Conservation (phyloP, 108 stramenopile genomes). For the Seminavis robusta region DNA sequence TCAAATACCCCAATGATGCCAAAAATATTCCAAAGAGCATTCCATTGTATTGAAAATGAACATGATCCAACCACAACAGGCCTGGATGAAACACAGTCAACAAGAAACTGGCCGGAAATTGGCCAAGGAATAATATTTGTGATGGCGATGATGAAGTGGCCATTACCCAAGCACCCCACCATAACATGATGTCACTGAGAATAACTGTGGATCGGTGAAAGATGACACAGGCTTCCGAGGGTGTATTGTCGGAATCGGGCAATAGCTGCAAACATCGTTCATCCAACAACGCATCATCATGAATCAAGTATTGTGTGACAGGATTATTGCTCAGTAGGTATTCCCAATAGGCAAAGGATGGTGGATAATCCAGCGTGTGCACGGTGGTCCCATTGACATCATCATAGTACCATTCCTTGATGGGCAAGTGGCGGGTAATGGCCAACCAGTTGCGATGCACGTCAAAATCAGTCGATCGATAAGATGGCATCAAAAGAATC, state of each 20-base stretch:
- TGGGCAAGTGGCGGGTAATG: conserved; percentile 71
- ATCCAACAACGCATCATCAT: conserved; percentile 26
- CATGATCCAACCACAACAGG: conserved; percentile 90
- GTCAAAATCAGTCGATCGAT: conserved; percentile 89
- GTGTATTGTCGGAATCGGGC: conserved; percentile 43
- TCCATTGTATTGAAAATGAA: conserved; percentile 97
- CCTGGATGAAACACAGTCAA: conserved; percentile 70
- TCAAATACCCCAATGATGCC: conserved; percentile 60
- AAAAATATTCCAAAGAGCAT: conserved; percentile 87
- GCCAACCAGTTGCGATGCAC: conserved; percentile 98
- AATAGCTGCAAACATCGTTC: conserved; percentile 60
- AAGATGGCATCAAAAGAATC: conserved; percentile 64
- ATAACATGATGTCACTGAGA: conserved; percentile 59
- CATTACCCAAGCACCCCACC: conserved; percentile 54
- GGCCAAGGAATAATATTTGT: conserved; percentile 7
- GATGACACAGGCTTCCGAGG: conserved; percentile 47
- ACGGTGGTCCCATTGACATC: conserved; percentile 67
- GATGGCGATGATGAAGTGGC: conserved; percentile 17
- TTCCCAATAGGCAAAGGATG: conserved; percentile 92
- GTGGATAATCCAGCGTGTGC: conserved; percentile 97
- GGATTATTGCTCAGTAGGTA: conserved; percentile 58
- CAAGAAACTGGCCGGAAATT: conserved; percentile 39
- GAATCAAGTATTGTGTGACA: conserved; percentile 23
- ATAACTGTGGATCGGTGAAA: conserved; percentile 85
- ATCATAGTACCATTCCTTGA: conserved; percentile 90